Percentiles rank a stretch among this genome's conserved stretches.
These are phyloP conservation scores for Caryocar brasiliense DNA, from an alignment of 441 rosid species.

Conservation along the genomic window DNA sequence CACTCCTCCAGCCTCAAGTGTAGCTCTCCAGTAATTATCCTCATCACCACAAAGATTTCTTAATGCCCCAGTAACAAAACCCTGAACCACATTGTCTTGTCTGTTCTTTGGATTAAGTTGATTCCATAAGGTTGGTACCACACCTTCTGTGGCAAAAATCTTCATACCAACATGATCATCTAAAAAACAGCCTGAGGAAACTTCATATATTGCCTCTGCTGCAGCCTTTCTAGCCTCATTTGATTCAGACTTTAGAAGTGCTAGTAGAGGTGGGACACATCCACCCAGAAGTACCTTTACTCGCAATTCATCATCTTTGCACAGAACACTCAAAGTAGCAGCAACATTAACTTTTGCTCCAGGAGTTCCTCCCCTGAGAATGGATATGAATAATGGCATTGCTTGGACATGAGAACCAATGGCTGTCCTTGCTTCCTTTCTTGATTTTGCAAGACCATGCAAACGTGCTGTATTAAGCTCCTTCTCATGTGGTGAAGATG, in stretches of 20 bases:
- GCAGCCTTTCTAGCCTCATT: conserved; percentile 67
- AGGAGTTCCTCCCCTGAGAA: conserved; percentile 62
- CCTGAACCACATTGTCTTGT: conserved; percentile 71
- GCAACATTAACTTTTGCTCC: conserved; percentile 70
- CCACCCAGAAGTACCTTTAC: conserved; percentile 82
- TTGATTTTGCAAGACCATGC: conserved; percentile 58
- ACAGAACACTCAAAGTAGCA: conserved; percentile 46
- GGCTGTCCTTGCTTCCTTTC: conserved; percentile 62
- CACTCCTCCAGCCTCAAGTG: conserved; percentile 66
- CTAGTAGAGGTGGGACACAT: conserved; percentile 79
- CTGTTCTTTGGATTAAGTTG: conserved; percentile 47
- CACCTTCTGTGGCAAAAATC: conserved; percentile 80
- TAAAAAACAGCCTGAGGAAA: conserved; percentile 64
- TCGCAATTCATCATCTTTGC: conserved; percentile 69
- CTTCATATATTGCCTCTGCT: conserved; percentile 77
- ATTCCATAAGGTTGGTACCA: conserved; percentile 73
- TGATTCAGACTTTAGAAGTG: conserved; percentile 65
- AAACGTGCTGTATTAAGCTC: conserved; percentile 68
- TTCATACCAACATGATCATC: conserved; percentile 77
- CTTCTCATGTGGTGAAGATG: conserved; percentile 63
- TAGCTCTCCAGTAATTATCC: conserved; percentile 65
- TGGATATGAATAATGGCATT: conserved; percentile 77
- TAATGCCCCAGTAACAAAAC: conserved; percentile 70
- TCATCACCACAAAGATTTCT: conserved; percentile 77
- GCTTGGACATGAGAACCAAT: conserved; percentile 71